Evolutionary conservation across 2,329 filamentous ascomycete species (phyloP), one percentile per base, ranked within the genome.

Genomic region (Leptographium wingfieldii): DNA sequence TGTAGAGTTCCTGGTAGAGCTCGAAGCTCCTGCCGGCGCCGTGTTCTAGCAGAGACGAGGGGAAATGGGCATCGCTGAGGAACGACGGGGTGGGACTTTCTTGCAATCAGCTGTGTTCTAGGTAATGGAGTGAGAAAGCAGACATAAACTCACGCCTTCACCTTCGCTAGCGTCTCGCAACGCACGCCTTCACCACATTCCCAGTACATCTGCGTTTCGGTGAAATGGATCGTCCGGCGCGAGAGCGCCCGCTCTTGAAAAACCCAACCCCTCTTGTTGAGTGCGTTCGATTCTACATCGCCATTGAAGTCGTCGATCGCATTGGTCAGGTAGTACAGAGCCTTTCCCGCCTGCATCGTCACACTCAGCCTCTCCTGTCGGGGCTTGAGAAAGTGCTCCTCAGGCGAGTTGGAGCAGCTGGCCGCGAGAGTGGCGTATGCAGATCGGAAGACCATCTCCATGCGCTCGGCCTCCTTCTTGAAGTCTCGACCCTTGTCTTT

Each of bases 201-300:
- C 66, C 68, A 76, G 25, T 74, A 73, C 0, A 69, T 69, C 57
- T 75, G 70, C 0, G 60, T 60, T 1, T 68, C 49, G 0, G 71
- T 69, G 59, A 74, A 76, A 55, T 70, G 71, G 11, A 76, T 70
- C 0, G 69, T 71, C 12, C 74, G 66, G 10, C 68, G 66, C 0
- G 72, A 68, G 1, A 76, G 61, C 0, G 67, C 68, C n/a, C 69
- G 65, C 60, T 75, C 73, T 60, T 75, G 73, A 3, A 74, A 51
- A 0, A 74, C 73, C 73, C 73, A 75, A 1, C 69, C 73, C 4
- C 73, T 65, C 5, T 61, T 63, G 57, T 69, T 73, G 5, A 76
- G 62, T 2, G 62, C 14, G 0, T 68, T 65, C 0, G 69, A 48
- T 1, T 69, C 63, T 0, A 74, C 72, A 11, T 75, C 60, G 25